Percentiles rank a stretch among this genome's conserved stretches.
Conservation (phyloP, 2,329 filamentous ascomycete genomes). For the Onygenales sp. region DNA sequence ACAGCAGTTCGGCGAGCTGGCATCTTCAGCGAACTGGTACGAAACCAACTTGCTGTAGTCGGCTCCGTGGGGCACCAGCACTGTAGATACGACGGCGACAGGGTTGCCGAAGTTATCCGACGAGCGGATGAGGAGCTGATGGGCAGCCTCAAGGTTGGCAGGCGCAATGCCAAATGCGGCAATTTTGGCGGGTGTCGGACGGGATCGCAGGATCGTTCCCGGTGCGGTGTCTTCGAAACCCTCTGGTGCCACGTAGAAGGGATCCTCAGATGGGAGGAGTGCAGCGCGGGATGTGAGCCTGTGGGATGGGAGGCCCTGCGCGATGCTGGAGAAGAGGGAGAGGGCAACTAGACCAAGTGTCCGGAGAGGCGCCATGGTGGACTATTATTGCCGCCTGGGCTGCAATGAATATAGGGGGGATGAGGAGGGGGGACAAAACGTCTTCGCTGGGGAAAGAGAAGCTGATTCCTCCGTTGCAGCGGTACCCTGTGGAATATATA, state of each 20-base stretch:
- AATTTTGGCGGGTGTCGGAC: slow-evolving; percentile 16
- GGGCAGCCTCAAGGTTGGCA: slow-evolving; percentile 15
- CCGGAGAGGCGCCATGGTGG: neutral
- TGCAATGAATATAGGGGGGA: neutral
- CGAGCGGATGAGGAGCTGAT: slow-evolving; percentile 34
- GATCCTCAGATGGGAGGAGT: slow-evolving; percentile 16
- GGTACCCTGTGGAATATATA: too few relatives aligned
- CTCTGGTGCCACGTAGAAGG: slow-evolving; percentile 20
- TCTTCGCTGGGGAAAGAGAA: too few relatives aligned
- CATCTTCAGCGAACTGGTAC: slow-evolving; percentile 30
- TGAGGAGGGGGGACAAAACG: too few relatives aligned
- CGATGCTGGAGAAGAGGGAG: slow-evolving; percentile 3
- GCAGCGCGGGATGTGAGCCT: slow-evolving; percentile 3
- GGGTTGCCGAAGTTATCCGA: slow-evolving; percentile 27
- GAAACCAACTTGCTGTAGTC: slow-evolving; percentile 28
- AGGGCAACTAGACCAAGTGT: slow-evolving; percentile 2
- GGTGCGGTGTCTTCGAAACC: slow-evolving; percentile 18
- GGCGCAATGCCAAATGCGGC: slow-evolving; percentile 14
- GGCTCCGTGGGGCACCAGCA: slow-evolving; percentile 28
- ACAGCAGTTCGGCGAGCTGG: slow-evolving; percentile 17
- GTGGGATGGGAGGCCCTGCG: slow-evolving; percentile 4
- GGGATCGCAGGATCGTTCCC: slow-evolving; percentile 20
- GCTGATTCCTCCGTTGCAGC: too few relatives aligned
- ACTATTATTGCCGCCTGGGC: neutral
- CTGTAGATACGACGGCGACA: slow-evolving; percentile 29